Percentiles rank a stretch among this genome's conserved stretches.
These are phyloP conservation scores for Trypanosoma brucei DNA, from an alignment of 208 protist genomes.

Conservation along the genomic window DNA sequence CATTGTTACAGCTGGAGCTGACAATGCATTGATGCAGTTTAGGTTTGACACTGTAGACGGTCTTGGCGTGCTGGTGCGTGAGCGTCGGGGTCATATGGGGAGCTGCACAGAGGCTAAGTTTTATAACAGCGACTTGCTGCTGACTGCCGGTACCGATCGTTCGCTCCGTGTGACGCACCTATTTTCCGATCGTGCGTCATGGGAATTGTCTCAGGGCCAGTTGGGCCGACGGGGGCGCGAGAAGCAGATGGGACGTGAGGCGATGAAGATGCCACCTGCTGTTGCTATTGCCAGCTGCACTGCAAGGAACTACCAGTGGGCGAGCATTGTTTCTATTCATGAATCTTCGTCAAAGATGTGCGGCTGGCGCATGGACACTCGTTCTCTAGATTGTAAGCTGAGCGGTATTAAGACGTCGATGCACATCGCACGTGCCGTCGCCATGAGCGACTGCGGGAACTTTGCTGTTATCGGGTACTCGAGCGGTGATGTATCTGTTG, in stretches of 20 bases:
- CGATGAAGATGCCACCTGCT: conserved; percentile 71
- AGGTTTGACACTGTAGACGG: conserved; percentile 89
- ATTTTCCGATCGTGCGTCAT: conserved; percentile 84
- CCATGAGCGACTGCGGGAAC: conserved; percentile 85
- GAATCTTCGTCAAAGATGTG: conserved; percentile 58
- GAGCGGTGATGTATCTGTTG: conserved; percentile 65
- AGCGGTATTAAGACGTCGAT: conserved; percentile 53
- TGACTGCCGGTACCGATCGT: conserved; percentile 74
- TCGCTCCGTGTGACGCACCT: conserved; percentile 84
- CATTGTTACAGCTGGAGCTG: conserved; percentile 77
- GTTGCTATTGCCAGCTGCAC: conserved; percentile 53
- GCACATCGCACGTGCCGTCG: conserved; percentile 71
- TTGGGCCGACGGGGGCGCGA: conserved; percentile 71
- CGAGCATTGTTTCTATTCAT: conserved; percentile 77
- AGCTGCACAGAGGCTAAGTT: conserved; percentile 74
- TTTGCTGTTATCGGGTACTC: conserved; percentile 85
- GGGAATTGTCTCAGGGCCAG: conserved; percentile 87
- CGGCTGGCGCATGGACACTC: conserved; percentile 84
- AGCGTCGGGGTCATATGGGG: conserved; percentile 84
- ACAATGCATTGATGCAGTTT: conserved; percentile 88
- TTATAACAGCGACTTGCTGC: conserved; percentile 80
- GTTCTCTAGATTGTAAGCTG: conserved; percentile 72
- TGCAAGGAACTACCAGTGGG: conserved; percentile 85
- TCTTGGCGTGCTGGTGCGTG: conserved; percentile 65
- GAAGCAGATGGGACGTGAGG: conserved; percentile 45